Evolutionary conservation across 1,139 yeast species (phyloP), one percentile per base, ranked within the genome.

Genomic region (Diutina ranongensis): DNA sequence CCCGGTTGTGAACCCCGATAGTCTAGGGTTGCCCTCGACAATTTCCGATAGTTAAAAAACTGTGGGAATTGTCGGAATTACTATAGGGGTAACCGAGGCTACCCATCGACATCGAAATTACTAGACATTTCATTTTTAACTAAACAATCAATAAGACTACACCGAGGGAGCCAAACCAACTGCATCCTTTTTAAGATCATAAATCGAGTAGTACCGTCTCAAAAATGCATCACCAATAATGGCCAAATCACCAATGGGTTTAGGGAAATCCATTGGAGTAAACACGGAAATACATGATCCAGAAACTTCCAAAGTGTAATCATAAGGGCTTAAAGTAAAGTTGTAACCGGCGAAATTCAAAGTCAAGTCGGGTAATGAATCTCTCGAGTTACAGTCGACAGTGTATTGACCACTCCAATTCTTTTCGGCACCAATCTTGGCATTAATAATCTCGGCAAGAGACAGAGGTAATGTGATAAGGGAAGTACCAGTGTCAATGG

Each of bases 401-500:
- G 86, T 73, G 74, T 92, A 92, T 74, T 92, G 97, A 54, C 98
- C 98, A 47, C 92, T 80, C 97, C 97, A 92, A 40, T 88, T 80
- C 72, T 88, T 89, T 64, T 80, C 84, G 49, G 98, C 98, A 56
- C 98, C 98, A 61, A 92, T 92, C 74, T 87, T 88, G 49, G 95
- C 72, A 65, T 92, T 92, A 62, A 92, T 72, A 55, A 92, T 84
- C 69, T 92, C 98, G 46, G 98, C 97, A 61, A 92, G 73, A 46
- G 92, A 88, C 19, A 95, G 81, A 54, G 98, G 98, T 60, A 92
- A 74, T 45, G 96, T 88, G 64, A 92, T 83, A 65, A 92, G 76
- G 27, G 97, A 89, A 53, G 98, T 92, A 67, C 98, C 98, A 49
- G 98, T 92, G 65, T 92, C 98, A 60, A 92, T 86, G 50, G 96